Evolutionary conservation across 2,329 filamentous ascomycete species (phyloP), one percentile per base, ranked within the genome.

Genomic region (Calcarisporium arbuscula): DNA sequence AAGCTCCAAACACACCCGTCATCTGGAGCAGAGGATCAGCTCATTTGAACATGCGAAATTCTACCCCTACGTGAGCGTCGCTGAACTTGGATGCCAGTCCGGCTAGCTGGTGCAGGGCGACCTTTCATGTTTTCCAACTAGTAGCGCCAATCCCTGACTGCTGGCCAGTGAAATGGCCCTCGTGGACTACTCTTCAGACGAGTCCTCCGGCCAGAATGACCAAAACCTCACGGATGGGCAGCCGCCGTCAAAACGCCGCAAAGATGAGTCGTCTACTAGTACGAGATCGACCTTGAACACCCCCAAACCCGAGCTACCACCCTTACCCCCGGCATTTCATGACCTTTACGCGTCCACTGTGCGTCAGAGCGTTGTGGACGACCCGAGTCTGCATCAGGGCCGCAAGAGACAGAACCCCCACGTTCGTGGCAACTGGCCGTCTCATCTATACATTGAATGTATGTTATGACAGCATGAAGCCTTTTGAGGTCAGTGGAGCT

Each of bases 361-460:
- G 33, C 79, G 90, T 42, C 69, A 83, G 43, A 85, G 83, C 58
- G 81, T 82, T 26, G 71, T 68, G 48, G 92, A 96, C 60, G 84
- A 95, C 53, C 88, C 90, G 1, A 70, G 72, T 40, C 68, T 96
- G 38, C 92, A 98, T 57, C 83, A 82, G 20, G 92, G 92, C 35
- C 80, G 90, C 29, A 86, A 81, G 53, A 77, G 92, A 27, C 74
- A 82, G 38, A 84, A 79, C 31, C 89, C 90, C 17, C 92, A 98
- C 60, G 68, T 90, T 18, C 76, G 80, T 39, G 92, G 92, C 40
- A 86, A 88, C 57, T 98, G 92, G 92, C 87, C 90, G 2, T 87
- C 81, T 21, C 90, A 96, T 60, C 56, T 96, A 29, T 96, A 94
- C 57, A 68, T 95, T 37, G 90, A 96, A 65, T 98, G 92, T 94